Base-by-base conservation (phyloP, 345 rosid genomes). In the Aquilaria malaccensis region DNA sequence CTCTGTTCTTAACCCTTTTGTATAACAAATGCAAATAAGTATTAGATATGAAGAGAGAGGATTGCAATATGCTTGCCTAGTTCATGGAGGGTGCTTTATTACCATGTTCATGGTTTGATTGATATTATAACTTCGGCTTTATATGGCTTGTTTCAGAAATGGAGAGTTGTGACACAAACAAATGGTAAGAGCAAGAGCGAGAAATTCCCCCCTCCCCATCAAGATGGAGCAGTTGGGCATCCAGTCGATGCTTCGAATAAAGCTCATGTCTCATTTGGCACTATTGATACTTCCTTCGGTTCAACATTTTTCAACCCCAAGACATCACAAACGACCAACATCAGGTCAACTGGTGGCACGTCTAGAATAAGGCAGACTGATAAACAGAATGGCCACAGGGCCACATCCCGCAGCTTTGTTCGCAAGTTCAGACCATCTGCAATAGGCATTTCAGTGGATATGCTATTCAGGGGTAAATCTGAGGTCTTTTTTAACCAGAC, bases 201-300 rank as follows among this genome's bases (percentile, higher is more conserved):
- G 85, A 93, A 86, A 76, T 93, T 93, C 61, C 97, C 97, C 3
- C 98, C 97, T 69, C 96, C 97, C 1, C 98, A 89, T 75, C 89
- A 82, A 75, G 97, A 93, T 48, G 97, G 84, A 65, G 93, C 83
- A 31, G 83, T 86, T 33, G 92, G 94, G 52, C 78, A 85, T 47
- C 77, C 70, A 11, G 46, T 63, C 3, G 81, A 77, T 56, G 58
- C 70, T 15, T 77, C 84, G 53, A 71, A 58, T 41, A 85, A 78
- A 70, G 81, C 63, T 22, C 79, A 77, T 50, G 64, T 76, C 53
- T 76, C 81, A 10, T 79, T 79, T 69, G 78, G 75, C 33, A 65
- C 62, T 10, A 29, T 74, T 2, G 84, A 83, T 64, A 6, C 76
- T 63, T 77, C 79, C 55, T 76, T 74, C 1, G 58, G 78, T 59